These are phyloP conservation scores for Fistulinella prunicolor DNA, from an alignment of 768 basidiomycete species.

Conservation along the genomic window DNA sequence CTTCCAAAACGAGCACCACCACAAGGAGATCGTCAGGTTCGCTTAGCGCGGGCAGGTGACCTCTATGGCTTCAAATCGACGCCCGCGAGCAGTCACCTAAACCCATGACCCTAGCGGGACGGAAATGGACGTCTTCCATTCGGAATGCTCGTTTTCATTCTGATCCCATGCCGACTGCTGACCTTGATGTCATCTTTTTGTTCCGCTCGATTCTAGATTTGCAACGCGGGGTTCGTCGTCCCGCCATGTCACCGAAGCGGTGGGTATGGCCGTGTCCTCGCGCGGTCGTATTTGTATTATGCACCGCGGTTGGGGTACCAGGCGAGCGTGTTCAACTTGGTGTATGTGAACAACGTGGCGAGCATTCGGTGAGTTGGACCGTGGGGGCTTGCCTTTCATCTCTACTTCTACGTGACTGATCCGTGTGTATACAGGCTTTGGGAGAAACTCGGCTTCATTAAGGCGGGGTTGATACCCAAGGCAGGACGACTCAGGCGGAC, in stretches of 20 bases:
- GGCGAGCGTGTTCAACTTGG: constrained; percentile 87
- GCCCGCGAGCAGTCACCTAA: not conserved
- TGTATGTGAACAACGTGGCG: constrained; percentile 81
- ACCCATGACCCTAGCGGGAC: constrained; percentile 2
- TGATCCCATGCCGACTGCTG: not conserved
- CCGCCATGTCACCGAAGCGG: constrained; percentile 57
- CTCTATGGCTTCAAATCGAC: too few species aligned
- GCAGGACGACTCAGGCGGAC: constrained; percentile 67
- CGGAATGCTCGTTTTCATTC: not conserved
- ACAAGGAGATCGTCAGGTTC: not conserved
- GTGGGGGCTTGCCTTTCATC: too few species aligned
- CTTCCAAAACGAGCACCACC: not conserved
- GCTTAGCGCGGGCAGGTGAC: too few species aligned
- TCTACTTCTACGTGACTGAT: too few species aligned
- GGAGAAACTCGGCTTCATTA: constrained; percentile 79
- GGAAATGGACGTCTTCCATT: constrained; percentile 4
- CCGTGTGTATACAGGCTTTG: constrained; percentile 75
- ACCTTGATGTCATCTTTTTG: not conserved
- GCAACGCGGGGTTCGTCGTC: constrained; percentile 89
- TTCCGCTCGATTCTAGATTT: constrained; percentile 48
- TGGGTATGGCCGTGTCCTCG: constrained; percentile 70
- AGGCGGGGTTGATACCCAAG: constrained; percentile 72
- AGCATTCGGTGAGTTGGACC: constrained; percentile 69
- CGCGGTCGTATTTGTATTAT: constrained; percentile 75
- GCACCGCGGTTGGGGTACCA: constrained; percentile 76